Evolutionary conservation across 2,329 filamentous ascomycete species (phyloP), one percentile per base, ranked within the genome.

Genomic region (Colletotrichum karsti): DNA sequence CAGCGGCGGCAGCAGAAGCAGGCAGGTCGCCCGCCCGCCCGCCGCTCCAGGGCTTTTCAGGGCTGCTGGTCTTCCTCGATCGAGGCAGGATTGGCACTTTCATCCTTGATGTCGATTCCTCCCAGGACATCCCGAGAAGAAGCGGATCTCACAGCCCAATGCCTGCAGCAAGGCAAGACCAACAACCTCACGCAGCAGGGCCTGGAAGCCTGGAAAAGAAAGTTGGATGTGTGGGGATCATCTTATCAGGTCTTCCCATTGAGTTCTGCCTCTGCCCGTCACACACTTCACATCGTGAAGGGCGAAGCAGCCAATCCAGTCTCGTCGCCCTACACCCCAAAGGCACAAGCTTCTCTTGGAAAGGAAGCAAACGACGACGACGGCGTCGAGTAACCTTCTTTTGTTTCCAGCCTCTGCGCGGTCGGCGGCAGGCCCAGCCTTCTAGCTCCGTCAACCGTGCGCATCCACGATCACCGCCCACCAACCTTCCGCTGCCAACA

Each of bases 351-450:
- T 63, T 59, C 50, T 33, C 24, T 39, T 37, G 33, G 48, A 18
- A 20, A 48, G 58, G 39, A 50, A 62, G 50, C 59, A 51, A 39
- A 63, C 51, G 51, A 63, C 53, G 59, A 42, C 50, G 22, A 33
- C 28, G 22, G 22, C 28, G 51, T 64, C 62, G 53, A 24, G 28
- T 55, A 67, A 67, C 59, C 59, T 64, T 64, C 59, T 64, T 67
- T 58, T 48, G 64, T 58, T 67, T 54, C 59, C 64, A 54, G 44
- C 59, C 64, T 63, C 44, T 53, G 28, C n/a, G n/a, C n/a, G n/a
- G n/a, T 26, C 30, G 8, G 30, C 13, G 18, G 39, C 9, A 48
- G 37, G 42, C 37, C 64, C 51, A 63, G 51, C 59, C 64, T 57
- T 57, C 51, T 56, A 55, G 50, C 42, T 44, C 33, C 20, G 28